Conservation (phyloP, 441 rosid genomes). For the Gossypium gossypioides region DNA sequence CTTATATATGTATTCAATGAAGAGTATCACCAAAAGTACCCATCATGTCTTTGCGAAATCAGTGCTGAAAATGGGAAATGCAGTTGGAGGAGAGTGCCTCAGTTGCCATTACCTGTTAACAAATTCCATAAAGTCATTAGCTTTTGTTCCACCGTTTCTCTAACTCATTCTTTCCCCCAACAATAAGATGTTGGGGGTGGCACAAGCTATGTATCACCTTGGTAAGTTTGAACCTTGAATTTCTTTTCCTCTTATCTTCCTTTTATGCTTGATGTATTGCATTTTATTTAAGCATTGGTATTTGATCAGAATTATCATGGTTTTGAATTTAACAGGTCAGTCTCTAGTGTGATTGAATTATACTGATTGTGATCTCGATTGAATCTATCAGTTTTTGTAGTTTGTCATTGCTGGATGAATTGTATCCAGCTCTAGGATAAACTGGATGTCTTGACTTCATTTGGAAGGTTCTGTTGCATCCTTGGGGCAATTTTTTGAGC, state of each 20-base stretch:
- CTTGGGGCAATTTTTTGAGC: background rate
- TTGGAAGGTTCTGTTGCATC: background rate
- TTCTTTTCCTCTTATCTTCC: background rate
- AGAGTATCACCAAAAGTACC: slow-evolving; percentile 64
- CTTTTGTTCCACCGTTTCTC: slow-evolving; percentile 54
- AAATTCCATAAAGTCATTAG: slow-evolving; percentile 69
- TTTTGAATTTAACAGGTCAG: background rate
- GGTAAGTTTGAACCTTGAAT: background rate
- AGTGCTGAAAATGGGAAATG: slow-evolving; percentile 28
- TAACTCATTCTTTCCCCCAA: slow-evolving; percentile 26
- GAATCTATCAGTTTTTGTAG: background rate
- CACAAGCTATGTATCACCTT: slow-evolving; percentile 12
- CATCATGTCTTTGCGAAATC: slow-evolving; percentile 73
- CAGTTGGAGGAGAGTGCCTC: slow-evolving; percentile 67
- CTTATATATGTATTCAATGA: slow-evolving; percentile 66
- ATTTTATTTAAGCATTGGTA: background rate
- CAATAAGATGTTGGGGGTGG: slow-evolving; percentile 18
- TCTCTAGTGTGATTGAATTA: background rate
- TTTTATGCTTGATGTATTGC: background rate
- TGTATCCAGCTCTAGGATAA: background rate
- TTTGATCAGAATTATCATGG: background rate
- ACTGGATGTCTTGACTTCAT: background rate
- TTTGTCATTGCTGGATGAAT: background rate
- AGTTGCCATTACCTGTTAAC: slow-evolving; percentile 60
- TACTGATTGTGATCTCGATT: background rate